These are phyloP conservation scores for Spiromastix sp. DNA, from an alignment of 2,329 filamentous ascomycete genomes.

Conservation along the genomic window DNA sequence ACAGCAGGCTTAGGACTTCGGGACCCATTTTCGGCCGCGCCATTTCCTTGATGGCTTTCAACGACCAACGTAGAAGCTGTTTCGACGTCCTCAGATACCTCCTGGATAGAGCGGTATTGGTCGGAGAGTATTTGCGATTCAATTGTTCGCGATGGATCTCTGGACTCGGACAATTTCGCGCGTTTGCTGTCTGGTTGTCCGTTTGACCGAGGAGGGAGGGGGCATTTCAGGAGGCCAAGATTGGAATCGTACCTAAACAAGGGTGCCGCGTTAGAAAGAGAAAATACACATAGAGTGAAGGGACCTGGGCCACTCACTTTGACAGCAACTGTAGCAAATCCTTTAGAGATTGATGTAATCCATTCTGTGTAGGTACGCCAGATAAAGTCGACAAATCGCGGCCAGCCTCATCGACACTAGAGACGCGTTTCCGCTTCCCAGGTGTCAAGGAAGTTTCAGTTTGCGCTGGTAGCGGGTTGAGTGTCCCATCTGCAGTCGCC, in stretches of 20 bases:
- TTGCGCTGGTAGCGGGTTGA: slow-evolving; percentile 15
- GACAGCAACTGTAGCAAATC: slow-evolving; percentile 25
- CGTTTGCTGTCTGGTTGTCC: slow-evolving; percentile 34
- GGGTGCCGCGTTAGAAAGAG: slow-evolving; percentile 15
- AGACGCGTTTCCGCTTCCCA: slow-evolving; percentile 32
- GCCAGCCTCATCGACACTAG: slow-evolving; percentile 22
- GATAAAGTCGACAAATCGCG: slow-evolving; percentile 12
- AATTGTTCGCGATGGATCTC: slow-evolving; percentile 20
- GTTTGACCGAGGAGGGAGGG: slow-evolving; percentile 23
- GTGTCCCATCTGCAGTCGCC: slow-evolving; percentile 25
- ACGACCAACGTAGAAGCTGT: slow-evolving; percentile 27
- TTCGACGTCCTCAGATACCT: slow-evolving; percentile 34
- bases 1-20: slow-evolving; percentile 18
- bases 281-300: too few species aligned
- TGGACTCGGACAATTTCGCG: slow-evolving; percentile 27
- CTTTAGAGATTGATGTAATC: slow-evolving; percentile 25
- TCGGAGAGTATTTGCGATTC: slow-evolving; percentile 27
- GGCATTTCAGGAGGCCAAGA: slow-evolving; percentile 32
- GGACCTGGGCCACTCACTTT: slow-evolving; percentile 19
- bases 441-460: slow-evolving; percentile 25
- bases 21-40: slow-evolving; percentile 15
- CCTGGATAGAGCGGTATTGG: slow-evolving; percentile 30
- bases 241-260: slow-evolving; percentile 31
- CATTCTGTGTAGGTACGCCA: slow-evolving; percentile 12
- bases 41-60: slow-evolving; percentile 21